These are phyloP conservation scores for Heterobasidion irregulare DNA, from an alignment of 1,284 basidiomycete species.

Conservation along the genomic window DNA sequence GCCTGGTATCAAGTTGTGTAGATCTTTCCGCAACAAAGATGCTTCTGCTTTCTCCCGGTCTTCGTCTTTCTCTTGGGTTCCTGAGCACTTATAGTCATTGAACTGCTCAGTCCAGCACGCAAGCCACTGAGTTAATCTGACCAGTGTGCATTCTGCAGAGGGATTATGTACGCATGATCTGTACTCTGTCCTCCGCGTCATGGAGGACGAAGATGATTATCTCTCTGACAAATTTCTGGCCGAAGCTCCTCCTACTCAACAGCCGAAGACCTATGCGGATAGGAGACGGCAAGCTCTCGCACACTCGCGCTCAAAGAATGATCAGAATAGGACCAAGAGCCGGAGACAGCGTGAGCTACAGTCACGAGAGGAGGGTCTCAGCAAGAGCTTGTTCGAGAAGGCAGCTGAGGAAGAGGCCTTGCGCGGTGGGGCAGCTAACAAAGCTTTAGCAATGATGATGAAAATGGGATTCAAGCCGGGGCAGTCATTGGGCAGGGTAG, in stretches of 20 bases:
- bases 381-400: slow-evolving; percentile 69
- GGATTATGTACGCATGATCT: slow-evolving; percentile 1
- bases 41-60: background rate
- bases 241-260: slow-evolving; percentile 17
- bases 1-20: slow-evolving; percentile 36
- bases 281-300: slow-evolving; percentile 56
- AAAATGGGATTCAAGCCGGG: slow-evolving; percentile 86
- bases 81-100: too few species aligned
- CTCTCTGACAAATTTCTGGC: slow-evolving; percentile 77
- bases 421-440: slow-evolving; percentile 35
- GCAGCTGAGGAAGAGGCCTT: slow-evolving; percentile 55
- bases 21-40: slow-evolving; percentile 8
- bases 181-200: background rate
- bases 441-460: slow-evolving; percentile 80
- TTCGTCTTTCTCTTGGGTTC: background rate
- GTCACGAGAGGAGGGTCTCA: slow-evolving; percentile 65
- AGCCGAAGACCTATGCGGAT: slow-evolving; percentile 56
- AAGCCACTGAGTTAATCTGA: too few species aligned
- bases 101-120: too few species aligned
- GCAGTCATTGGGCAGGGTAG: slow-evolving; percentile 53
- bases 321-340: slow-evolving; percentile 53
- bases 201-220: slow-evolving; percentile 71
- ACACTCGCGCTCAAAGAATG: slow-evolving; percentile 51
- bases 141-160: background rate
- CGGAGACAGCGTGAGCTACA: slow-evolving; percentile 66